A percentile compares a stretch with the other conserved stretches of the same genome.
Evolutionary conservation across 768 basidiomycete genomes (phyloP).

Genomic region (Pleurotus tuoliensis): DNA sequence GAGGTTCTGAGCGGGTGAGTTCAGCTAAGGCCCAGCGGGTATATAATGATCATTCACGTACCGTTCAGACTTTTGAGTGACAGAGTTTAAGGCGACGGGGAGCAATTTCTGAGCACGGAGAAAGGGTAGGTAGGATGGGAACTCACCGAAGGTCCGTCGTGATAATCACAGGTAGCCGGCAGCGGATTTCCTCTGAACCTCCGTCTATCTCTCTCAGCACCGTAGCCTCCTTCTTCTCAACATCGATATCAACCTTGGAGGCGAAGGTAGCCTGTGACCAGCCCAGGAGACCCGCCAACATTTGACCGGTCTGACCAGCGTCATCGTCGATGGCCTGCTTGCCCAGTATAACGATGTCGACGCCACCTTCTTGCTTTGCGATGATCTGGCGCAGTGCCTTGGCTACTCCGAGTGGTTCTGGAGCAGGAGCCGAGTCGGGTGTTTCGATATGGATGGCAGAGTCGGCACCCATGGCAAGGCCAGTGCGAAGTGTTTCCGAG

Average conservation of each 20-base stretch:
- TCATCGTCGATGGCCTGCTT: slow-evolving; percentile 99
- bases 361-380: slow-evolving; percentile 49
- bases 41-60: slow-evolving; percentile 18
- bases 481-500: slow-evolving; percentile 87
- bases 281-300: slow-evolving; percentile 88
- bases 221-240: slow-evolving; percentile 54
- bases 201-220: slow-evolving; percentile 94
- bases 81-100: neutral
- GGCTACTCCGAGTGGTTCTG: slow-evolving; percentile 91
- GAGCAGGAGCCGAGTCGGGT: slow-evolving; percentile 64
- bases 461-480: slow-evolving; percentile 98
- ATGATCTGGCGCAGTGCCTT: slow-evolving; percentile 80
- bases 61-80: slow-evolving; percentile 63
- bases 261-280: slow-evolving; percentile 97
- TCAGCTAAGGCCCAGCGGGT: neutral
- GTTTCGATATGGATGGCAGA: slow-evolving; percentile 86
- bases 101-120: neutral
- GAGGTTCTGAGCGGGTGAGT: slow-evolving; percentile 59
- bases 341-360: slow-evolving; percentile 91
- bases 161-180: slow-evolving; percentile 77
- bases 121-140: neutral
- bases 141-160: slow-evolving; percentile 91
- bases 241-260: slow-evolving; percentile 76
- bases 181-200: slow-evolving; percentile 79
- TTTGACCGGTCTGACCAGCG: slow-evolving; percentile 92